Percentiles rank a stretch among this genome's conserved stretches.
phyloP scores from a whole-genome alignment of 148 eudicot genomes.

The Rhododendron mucronatum region DNA sequence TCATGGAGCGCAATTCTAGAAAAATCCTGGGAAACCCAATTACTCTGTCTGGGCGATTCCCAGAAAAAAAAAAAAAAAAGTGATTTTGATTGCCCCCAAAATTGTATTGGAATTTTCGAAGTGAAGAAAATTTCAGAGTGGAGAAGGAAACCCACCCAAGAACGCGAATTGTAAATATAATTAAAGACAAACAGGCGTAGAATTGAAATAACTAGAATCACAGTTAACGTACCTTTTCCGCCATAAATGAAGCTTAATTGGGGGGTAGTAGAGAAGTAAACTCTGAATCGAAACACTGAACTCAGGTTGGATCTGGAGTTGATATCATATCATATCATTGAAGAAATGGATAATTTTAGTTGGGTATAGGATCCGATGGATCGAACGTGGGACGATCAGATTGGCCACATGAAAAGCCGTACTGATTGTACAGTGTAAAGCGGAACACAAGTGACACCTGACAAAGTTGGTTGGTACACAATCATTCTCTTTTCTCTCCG shows the following conservation, averaged over 20 bases:
- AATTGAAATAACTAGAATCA: too few relatives aligned
- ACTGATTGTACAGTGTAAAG: background rate
- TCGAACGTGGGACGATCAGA: slow-evolving; percentile 6
- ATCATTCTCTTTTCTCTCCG: too few relatives aligned
- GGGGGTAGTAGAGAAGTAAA: background rate
- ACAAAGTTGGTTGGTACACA: background rate
- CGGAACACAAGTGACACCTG: background rate
- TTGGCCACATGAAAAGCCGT: slow-evolving; percentile 4
- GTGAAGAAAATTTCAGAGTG: background rate
- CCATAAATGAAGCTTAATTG: slow-evolving; percentile 16
- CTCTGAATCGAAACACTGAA: slow-evolving; percentile 23
- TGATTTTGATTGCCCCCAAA: background rate
- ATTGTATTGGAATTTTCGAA: background rate
- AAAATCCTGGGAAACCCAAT: background rate
- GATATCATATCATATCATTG: background rate
- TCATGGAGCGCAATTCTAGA: slow-evolving; percentile 12
- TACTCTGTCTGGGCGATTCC: background rate
- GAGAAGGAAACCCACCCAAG: background rate
- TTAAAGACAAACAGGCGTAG: background rate
- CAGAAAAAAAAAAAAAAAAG: too few relatives aligned
- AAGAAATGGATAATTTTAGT: background rate
- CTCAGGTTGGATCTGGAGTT: background rate
- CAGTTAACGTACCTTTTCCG: slow-evolving; percentile 20
- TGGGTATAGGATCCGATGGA: background rate
- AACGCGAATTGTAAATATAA: background rate